Conservation (phyloP, 306 rosid genomes). For the Prunus campanulata region DNA sequence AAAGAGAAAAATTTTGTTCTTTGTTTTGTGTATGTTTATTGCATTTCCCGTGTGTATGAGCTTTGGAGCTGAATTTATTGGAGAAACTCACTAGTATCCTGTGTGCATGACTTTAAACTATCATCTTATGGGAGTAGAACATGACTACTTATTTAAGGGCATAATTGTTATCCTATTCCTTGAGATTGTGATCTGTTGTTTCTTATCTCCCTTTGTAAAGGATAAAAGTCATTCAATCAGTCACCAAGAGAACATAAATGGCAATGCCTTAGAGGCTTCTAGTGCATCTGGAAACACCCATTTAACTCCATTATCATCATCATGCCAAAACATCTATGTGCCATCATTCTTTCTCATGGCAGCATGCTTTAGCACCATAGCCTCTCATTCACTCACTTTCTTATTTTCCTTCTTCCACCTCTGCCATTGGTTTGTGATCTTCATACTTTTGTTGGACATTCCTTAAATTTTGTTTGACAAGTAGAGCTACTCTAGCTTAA, state of each 20-base stretch:
- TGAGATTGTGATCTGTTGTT: background rate
- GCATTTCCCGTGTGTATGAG: background rate
- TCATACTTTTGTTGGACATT: background rate
- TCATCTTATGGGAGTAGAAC: background rate
- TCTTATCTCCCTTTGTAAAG: background rate
- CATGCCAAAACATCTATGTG: background rate
- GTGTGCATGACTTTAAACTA: background rate
- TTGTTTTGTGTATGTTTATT: background rate
- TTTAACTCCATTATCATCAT: background rate
- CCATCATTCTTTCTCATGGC: background rate
- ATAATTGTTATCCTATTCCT: background rate
- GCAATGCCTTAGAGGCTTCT: background rate
- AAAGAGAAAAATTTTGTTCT: background rate
- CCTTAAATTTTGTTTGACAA: background rate
- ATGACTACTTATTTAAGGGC: background rate
- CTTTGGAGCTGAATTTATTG: slow-evolving; percentile 2
- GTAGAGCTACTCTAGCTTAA: background rate
- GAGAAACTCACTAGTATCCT: background rate
- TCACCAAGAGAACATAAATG: background rate
- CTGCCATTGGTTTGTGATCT: background rate
- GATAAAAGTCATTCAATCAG: background rate
- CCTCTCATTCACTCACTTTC: background rate
- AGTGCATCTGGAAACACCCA: background rate
- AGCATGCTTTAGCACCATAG: background rate
- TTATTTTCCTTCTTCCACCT: background rate